Percentiles rank a stretch among this genome's conserved stretches.
These are phyloP conservation scores for Talaromyces islandicus DNA, from an alignment of 2,329 filamentous ascomycete genomes.

Conservation along the genomic window DNA sequence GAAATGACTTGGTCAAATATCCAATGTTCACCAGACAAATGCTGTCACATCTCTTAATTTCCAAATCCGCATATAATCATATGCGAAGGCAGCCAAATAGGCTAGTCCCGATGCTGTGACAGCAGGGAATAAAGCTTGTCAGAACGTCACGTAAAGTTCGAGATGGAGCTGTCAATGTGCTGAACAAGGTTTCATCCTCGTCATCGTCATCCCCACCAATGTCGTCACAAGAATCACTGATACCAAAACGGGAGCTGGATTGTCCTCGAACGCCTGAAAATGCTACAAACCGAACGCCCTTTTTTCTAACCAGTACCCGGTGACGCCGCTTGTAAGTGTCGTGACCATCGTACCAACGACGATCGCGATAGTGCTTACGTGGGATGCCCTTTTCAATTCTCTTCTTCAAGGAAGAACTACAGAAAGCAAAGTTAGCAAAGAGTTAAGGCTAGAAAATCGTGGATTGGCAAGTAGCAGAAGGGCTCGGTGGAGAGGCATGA, in stretches of 20 bases:
- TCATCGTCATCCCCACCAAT: conserved; percentile 57
- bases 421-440: neutral
- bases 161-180: neutral
- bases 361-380: conserved; percentile 32
- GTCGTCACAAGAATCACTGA: conserved; percentile 46
- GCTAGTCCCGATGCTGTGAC: neutral
- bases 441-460: neutral
- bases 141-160: neutral
- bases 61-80: neutral
- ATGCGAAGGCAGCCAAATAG: neutral
- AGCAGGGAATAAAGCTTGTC: neutral
- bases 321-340: conserved; percentile 29
- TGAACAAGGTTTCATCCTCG: conserved; percentile 46
- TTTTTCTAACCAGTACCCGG: conserved; percentile 24
- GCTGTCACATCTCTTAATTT: neutral
- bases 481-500: neutral
- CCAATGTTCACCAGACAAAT: neutral
- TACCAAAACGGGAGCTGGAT: conserved; percentile 22
- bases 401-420: conserved; percentile 93
- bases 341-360: conserved; percentile 29
- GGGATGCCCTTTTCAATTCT: conserved; percentile 62
- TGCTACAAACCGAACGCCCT: conserved; percentile 30
- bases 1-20: neutral
- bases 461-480: neutral
- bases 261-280: conserved; percentile 40